These are phyloP conservation scores for Aspergillus sclerotialis DNA, from an alignment of 2,329 filamentous ascomycete species.

Conservation along the genomic window DNA sequence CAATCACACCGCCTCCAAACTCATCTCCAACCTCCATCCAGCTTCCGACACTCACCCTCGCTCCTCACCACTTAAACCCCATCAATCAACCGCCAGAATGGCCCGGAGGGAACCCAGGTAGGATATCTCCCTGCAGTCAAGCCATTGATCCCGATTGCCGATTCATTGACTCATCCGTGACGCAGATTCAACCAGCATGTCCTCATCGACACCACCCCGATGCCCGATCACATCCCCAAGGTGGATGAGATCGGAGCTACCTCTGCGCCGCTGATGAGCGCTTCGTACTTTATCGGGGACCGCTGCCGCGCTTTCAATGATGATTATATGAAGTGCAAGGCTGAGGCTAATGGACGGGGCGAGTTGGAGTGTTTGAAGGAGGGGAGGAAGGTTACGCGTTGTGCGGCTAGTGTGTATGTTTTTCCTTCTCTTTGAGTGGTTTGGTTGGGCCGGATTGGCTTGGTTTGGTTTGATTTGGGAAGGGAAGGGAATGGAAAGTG, in stretches of 20 bases:
- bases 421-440: not conserved
- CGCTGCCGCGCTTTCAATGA: slow-evolving; percentile 95
- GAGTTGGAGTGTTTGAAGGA: slow-evolving; percentile 95
- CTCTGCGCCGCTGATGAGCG: slow-evolving; percentile 85
- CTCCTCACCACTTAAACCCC: no score
- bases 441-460: not conserved
- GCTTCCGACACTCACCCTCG: no score
- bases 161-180: no score
- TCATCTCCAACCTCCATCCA: no score
- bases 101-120: no score
- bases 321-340: slow-evolving; percentile 99
- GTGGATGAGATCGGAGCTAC: slow-evolving; percentile 90
- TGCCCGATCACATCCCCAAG: slow-evolving; percentile 83
- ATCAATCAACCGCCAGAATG: no score
- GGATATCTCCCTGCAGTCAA: no score
- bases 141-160: no score
- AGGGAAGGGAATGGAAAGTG: slow-evolving; percentile 1
- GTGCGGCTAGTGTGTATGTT: slow-evolving; percentile 89
- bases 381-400: slow-evolving; percentile 91
- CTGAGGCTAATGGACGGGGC: slow-evolving; percentile 79
- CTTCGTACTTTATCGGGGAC: slow-evolving; percentile 93
- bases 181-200: slow-evolving; percentile 86
- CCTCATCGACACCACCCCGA: slow-evolving; percentile 92
- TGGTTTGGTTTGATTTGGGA: not conserved
- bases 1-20: no score